phyloP scores from a whole-genome alignment of 768 basidiomycete species.

The Candolleomyces aberdarensis region DNA sequence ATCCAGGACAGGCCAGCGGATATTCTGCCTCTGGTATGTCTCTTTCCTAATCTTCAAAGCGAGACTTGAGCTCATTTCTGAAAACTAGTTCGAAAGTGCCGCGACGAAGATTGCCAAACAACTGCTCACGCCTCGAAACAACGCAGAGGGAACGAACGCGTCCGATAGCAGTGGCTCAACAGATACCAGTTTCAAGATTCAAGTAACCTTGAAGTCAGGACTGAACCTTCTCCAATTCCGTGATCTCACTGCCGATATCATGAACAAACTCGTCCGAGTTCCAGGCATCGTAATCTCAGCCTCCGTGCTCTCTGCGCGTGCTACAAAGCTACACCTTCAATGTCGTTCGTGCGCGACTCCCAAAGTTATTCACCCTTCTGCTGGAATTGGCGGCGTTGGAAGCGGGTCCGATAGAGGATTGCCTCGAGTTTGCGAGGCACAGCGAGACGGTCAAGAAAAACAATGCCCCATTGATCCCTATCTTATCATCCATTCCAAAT shows the following conservation, averaged over 20 bases:
- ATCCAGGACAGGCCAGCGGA: conserved; percentile 90
- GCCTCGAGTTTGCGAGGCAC: conserved; percentile 85
- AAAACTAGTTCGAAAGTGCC: conserved; percentile 82
- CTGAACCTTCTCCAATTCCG: conserved; percentile 93
- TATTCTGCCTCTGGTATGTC: conserved; percentile 76
- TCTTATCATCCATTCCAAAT: conserved; percentile 92
- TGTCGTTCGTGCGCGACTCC: conserved; percentile 87
- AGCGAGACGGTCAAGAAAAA: conserved; percentile 79
- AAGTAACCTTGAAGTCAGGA: conserved; percentile 85
- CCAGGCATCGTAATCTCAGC: conserved; percentile 99
- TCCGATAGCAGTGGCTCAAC: conserved; percentile 25
- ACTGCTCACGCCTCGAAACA: conserved; percentile 49
- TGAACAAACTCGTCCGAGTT: conserved; percentile 94
- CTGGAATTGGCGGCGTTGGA: conserved; percentile 84
- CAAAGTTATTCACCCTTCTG: conserved; percentile 73
- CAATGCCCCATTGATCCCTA: conserved; percentile 97
- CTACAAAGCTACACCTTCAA: conserved; percentile 88
- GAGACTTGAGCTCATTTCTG: neutral
- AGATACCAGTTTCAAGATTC: conserved; percentile 61
- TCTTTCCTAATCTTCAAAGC: neutral
- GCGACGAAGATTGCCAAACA: conserved; percentile 85
- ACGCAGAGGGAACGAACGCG: conserved; percentile 23
- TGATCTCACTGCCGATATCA: conserved; percentile 88
- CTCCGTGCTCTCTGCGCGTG: conserved; percentile 88
- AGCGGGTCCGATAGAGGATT: conserved; percentile 81